phyloP scores from a whole-genome alignment of 495 filamentous ascomycete genomes.

The Friedmanniomyces simplex region DNA sequence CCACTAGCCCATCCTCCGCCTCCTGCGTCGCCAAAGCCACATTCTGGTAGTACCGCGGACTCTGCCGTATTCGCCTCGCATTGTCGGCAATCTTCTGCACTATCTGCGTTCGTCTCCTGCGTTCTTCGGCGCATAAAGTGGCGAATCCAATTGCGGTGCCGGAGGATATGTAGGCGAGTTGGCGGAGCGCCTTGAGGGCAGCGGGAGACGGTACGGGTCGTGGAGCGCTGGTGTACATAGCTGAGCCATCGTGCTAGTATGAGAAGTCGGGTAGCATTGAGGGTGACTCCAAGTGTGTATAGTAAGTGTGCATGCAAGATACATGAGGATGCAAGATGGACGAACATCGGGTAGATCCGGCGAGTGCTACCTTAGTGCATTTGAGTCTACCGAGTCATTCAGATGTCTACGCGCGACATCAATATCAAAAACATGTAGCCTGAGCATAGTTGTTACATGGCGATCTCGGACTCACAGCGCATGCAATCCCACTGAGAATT shows the following conservation, averaged over 20 bases:
- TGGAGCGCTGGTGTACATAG: constrained; percentile 10
- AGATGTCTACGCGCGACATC: too few species aligned
- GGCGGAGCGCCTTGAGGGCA: constrained; percentile 16
- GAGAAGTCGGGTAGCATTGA: not conserved
- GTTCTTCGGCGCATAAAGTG: constrained; percentile 18
- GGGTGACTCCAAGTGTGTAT: not conserved
- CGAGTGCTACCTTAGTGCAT: too few species aligned
- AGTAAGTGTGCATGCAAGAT: not conserved
- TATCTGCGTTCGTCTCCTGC: constrained; percentile 11
- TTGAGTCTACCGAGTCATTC: too few species aligned
- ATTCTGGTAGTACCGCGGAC: constrained; percentile 11
- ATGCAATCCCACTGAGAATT: too few species aligned
- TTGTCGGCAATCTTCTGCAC: constrained; percentile 20
- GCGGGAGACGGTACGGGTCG: constrained; percentile 18
- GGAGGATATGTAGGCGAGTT: constrained; percentile 22
- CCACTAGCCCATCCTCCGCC: not conserved
- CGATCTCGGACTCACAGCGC: too few species aligned
- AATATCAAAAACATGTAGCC: too few species aligned
- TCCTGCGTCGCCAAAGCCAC: constrained; percentile 2
- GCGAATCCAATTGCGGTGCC: constrained; percentile 16
- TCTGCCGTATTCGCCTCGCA: constrained; percentile 14
- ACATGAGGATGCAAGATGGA: not conserved
- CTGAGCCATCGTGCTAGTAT: constrained; percentile 6
- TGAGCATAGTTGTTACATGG: too few species aligned
- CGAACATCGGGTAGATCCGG: too few species aligned